These are phyloP conservation scores for Penicillium sp. DNA, from an alignment of 2,329 filamentous ascomycete genomes.

Conservation along the genomic window DNA sequence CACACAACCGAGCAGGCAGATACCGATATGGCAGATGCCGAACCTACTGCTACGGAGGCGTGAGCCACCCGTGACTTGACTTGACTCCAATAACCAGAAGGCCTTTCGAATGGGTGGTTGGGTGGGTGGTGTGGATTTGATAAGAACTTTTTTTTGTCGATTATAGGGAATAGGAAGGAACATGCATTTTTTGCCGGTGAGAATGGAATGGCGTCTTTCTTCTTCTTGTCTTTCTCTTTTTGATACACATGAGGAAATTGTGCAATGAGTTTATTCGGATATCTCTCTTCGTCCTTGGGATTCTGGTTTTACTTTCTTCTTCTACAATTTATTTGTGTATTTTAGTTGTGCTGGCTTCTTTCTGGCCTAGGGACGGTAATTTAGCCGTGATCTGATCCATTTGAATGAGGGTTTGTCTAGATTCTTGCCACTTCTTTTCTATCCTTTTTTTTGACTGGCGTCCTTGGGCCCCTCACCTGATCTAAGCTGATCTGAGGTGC, in stretches of 20 bases:
- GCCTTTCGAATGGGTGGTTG: too few species aligned
- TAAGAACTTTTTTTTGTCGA: background rate
- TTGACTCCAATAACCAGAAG: background rate
- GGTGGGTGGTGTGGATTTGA: background rate
- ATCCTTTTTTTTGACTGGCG: background rate
- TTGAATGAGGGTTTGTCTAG: background rate
- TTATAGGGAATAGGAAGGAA: background rate
- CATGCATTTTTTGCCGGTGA: slow-evolving; percentile 19
- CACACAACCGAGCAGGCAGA: slow-evolving; percentile 30
- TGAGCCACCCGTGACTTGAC: slow-evolving; percentile 8
- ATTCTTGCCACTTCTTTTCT: background rate
- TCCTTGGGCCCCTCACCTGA: too few species aligned
- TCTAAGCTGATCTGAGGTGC: too few species aligned
- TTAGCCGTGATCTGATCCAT: slow-evolving; percentile 4
- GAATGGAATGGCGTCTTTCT: slow-evolving; percentile 19
- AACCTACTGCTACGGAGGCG: slow-evolving; percentile 30
- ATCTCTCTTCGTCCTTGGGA: slow-evolving; percentile 9
- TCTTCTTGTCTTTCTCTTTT: background rate
- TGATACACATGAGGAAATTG: slow-evolving; percentile 27
- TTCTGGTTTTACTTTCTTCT: slow-evolving; percentile 1
- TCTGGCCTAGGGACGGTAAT: too few species aligned
- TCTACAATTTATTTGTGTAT: background rate
- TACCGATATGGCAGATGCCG: slow-evolving; percentile 44
- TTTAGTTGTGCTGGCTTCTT: background rate
- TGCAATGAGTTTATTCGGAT: slow-evolving; percentile 20